These are phyloP conservation scores for Cupressus sempervirens DNA, from an alignment of 75 land plant species.

Conservation along the genomic window DNA sequence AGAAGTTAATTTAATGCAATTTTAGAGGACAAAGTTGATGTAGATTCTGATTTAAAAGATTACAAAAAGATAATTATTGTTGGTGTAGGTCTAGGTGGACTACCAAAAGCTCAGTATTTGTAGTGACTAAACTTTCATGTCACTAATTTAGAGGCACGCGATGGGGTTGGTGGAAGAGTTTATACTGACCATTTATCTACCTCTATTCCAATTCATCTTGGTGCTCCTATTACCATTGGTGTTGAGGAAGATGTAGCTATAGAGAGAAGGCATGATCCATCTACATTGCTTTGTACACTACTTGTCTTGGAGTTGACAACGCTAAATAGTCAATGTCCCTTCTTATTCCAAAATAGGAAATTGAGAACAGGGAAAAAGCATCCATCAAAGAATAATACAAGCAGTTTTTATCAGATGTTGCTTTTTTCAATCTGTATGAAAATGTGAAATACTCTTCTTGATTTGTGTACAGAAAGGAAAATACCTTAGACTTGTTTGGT, in stretches of 20 bases:
- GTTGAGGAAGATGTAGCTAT: conserved; percentile 92
- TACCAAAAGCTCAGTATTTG: conserved; percentile 87
- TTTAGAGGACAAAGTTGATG: conserved; percentile 6
- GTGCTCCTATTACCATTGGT: conserved; percentile 96
- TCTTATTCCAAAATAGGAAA: too few species aligned
- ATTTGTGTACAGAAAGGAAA: neutral
- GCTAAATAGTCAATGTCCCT: conserved; percentile 89
- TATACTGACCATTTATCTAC: conserved; percentile 77
- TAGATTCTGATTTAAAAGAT: conserved; percentile 15
- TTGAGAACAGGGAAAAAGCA: too few species aligned
- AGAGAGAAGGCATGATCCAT: conserved; percentile 91
- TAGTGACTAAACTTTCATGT: conserved; percentile 74
- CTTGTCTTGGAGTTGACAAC: conserved; percentile 85
- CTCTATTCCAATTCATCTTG: conserved; percentile 96
- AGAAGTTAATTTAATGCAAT: conserved; percentile 17
- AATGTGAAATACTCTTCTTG: too few species aligned
- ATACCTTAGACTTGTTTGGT: conserved; percentile 97
- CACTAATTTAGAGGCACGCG: conserved; percentile 79
- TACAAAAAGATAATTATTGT: conserved; percentile 62
- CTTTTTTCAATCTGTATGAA: too few species aligned
- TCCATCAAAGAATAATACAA: too few species aligned
- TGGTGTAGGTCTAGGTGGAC: conserved; percentile 96
- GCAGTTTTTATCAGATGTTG: too few species aligned
- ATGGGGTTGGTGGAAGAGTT: conserved; percentile 92
- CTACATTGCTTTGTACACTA: conserved; percentile 82